phyloP scores from a whole-genome alignment of 2,329 filamentous ascomycete genomes.

The Venturia pyrina region DNA sequence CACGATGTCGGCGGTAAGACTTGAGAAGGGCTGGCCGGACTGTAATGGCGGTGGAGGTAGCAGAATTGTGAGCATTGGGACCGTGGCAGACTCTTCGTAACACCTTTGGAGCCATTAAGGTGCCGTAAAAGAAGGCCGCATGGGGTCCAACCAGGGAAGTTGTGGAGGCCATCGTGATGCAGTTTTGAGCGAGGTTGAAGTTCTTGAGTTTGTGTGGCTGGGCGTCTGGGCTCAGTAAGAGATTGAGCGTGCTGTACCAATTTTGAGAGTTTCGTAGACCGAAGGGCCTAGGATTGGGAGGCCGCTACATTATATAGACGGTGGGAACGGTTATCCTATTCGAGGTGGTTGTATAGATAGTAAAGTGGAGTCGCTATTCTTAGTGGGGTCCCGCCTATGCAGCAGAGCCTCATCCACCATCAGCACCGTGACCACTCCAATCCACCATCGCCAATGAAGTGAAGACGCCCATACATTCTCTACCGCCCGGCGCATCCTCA shows the following conservation, averaged over 20 bases:
- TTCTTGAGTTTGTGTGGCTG: no score
- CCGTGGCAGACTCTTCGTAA: conserved; percentile 79
- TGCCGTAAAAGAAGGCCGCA: conserved; percentile 57
- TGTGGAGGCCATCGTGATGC: neutral
- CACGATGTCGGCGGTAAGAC: conserved; percentile 60
- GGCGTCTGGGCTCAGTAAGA: no score
- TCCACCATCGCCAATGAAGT: neutral
- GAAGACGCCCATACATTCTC: neutral
- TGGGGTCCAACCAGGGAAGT: conserved; percentile 31
- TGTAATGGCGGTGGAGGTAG: conserved; percentile 32
- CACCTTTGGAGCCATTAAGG: conserved; percentile 74
- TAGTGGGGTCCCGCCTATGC: neutral
- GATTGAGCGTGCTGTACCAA: neutral
- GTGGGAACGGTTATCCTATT: neutral
- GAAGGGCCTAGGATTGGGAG: neutral
- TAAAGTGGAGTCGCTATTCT: neutral
- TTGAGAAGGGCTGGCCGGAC: conserved; percentile 68
- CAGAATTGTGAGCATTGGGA: conserved; percentile 20
- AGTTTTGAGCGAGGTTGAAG: no score
- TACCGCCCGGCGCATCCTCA: neutral
- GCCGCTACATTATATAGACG: neutral
- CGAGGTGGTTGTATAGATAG: neutral
- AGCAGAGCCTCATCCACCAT: conserved; percentile 1
- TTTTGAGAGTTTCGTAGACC: neutral
- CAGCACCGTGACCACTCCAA: neutral